Conservation (phyloP, 177 flowering plant genomes). For the Telopea speciosissima region DNA sequence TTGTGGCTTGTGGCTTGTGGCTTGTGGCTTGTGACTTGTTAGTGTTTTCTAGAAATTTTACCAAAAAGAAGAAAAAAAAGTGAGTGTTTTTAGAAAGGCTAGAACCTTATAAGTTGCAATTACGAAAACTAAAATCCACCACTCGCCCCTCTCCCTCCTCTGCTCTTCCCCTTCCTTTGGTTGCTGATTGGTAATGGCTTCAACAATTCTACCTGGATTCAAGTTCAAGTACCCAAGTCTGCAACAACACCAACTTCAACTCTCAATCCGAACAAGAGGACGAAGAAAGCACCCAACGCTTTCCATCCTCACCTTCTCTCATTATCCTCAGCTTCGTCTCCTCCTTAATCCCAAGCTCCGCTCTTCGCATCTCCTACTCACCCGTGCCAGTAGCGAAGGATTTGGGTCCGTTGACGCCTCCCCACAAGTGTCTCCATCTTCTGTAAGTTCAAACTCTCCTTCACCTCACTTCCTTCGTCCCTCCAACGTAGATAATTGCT, state of each 20-base stretch:
- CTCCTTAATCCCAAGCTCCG: conserved; percentile 16
- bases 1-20: no score
- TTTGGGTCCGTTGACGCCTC: conserved; percentile 30
- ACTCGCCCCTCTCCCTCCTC: background rate
- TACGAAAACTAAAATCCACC: no score
- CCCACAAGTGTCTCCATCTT: conserved; percentile 23
- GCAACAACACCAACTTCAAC: conserved; percentile 2
- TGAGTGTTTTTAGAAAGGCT: no score
- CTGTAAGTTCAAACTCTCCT: conserved; percentile 29
- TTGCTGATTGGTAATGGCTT: conserved; percentile 12
- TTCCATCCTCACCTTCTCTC: background rate
- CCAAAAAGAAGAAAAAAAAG: no score
- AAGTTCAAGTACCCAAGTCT: conserved; percentile 19
- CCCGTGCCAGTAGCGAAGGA: conserved; percentile 26
- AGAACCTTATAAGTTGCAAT: no score
- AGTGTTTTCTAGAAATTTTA: no score
- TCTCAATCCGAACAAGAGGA: background rate
- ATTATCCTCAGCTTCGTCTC: background rate
- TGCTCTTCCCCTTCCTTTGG: background rate
- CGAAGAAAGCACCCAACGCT: conserved; percentile 1
- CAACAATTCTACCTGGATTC: conserved; percentile 19
- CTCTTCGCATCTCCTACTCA: conserved; percentile 13
- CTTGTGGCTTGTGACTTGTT: no score
- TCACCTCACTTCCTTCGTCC: background rate
- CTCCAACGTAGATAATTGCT: no score